Conservation (phyloP, 2,329 filamentous ascomycete species). For the Cytospora piceicola region DNA sequence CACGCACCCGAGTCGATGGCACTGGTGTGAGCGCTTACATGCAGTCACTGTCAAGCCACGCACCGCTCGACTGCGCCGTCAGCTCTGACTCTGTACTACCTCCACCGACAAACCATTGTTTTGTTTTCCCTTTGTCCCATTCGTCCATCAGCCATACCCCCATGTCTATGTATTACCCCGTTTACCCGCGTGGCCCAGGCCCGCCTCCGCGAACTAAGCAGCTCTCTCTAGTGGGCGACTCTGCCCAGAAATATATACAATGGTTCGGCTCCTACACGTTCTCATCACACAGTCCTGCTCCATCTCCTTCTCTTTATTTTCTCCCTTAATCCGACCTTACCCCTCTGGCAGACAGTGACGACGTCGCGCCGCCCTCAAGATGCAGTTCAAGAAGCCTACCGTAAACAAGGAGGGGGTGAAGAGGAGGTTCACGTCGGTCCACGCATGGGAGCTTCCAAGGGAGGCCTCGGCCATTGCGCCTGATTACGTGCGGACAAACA, state of each 20-base stretch:
- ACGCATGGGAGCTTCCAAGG: slow-evolving; percentile 28
- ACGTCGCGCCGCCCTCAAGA: neutral
- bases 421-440: slow-evolving; percentile 37
- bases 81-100: neutral
- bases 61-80: neutral
- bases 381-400: slow-evolving; percentile 6
- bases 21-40: neutral
- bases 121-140: neutral
- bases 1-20: neutral
- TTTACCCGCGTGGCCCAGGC: neutral
- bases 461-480: slow-evolving; percentile 19
- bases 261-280: neutral
- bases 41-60: neutral
- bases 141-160: neutral
- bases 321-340: neutral
- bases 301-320: neutral
- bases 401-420: slow-evolving; percentile 10
- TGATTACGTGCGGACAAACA: slow-evolving; percentile 33
- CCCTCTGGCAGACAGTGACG: neutral
- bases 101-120: neutral
- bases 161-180: neutral
- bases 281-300: neutral
- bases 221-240: neutral
- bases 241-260: neutral
- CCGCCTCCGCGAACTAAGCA: neutral